These are phyloP conservation scores for Toxicodendron radicans DNA, from an alignment of 345 rosid genomes.

Conservation along the genomic window DNA sequence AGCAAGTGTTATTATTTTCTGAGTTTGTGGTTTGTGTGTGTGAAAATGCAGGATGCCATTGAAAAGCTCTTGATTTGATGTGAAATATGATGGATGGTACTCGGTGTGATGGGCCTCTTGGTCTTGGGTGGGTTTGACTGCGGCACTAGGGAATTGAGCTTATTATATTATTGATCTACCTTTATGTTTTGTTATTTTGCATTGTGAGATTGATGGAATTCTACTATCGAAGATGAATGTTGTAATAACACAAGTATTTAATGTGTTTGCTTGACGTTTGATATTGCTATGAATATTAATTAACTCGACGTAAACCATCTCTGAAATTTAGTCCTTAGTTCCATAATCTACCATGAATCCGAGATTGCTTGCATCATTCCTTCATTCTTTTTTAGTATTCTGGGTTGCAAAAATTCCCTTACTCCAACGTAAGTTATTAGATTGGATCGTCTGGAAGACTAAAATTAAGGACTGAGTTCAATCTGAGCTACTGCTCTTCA, in stretches of 20 bases:
- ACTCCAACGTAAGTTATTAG: no score
- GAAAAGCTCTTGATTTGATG: constrained; percentile 93
- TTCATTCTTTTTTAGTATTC: no score
- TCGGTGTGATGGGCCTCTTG: constrained; percentile 99
- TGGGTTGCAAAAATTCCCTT: no score
- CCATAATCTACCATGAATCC: no score
- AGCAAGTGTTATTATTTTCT: neutral
- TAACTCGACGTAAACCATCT: no score
- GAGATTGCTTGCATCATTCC: no score
- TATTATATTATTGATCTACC: constrained; percentile 3
- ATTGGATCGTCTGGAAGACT: no score
- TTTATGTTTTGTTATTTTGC: constrained; percentile 7
- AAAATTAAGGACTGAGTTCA: no score
- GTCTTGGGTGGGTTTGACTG: constrained; percentile 77
- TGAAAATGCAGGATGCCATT: constrained; percentile 75
- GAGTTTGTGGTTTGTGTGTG: neutral
- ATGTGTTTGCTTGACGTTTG: neutral
- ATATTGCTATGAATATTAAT: no score
- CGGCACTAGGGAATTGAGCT: constrained; percentile 27
- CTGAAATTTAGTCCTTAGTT: no score
- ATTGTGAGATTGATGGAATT: constrained; percentile 2
- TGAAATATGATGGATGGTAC: constrained; percentile 23
- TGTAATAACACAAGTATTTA: neutral
- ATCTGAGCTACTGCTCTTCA: no score
- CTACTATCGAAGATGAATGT: neutral